These are phyloP conservation scores for Cenchrus purpureus DNA, from an alignment of 176 grass and related monocot species.

Conservation along the genomic window DNA sequence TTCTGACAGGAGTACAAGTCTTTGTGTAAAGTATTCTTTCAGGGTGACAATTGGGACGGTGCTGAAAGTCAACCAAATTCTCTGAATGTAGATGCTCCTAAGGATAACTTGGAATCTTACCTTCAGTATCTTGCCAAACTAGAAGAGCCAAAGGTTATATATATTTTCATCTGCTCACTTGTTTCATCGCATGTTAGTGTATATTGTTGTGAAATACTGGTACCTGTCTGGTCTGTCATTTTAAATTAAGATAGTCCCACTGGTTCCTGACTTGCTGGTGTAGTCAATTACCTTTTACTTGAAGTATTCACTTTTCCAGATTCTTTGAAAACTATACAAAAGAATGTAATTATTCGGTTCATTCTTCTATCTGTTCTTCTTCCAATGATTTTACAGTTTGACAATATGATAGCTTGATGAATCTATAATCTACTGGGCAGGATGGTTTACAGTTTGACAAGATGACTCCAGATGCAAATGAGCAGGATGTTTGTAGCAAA, in stretches of 20 bases:
- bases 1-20: constrained; percentile 63
- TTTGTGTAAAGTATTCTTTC: constrained; percentile 63
- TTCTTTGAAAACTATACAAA: background rate
- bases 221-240: background rate
- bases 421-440: constrained; percentile 8
- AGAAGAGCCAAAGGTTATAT: constrained; percentile 48
- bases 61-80: constrained; percentile 30
- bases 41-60: constrained; percentile 22
- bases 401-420: constrained; percentile 5
- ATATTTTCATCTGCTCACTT: constrained; percentile 7
- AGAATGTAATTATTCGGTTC: background rate
- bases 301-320: background rate
- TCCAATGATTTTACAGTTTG: background rate
- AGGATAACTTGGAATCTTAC: constrained; percentile 23
- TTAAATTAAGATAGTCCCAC: background rate
- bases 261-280: background rate
- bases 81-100: constrained; percentile 33
- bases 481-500: constrained; percentile 27
- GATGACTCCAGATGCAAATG: constrained; percentile 30
- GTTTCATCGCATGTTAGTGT: background rate
- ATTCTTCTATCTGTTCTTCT: background rate
- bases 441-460: background rate
- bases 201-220: constrained; percentile 18
- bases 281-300: constrained; percentile 15
- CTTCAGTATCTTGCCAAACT: constrained; percentile 40